Base-by-base conservation (phyloP, 352 stramenopile species). In the Globisporangium okanoganense region DNA sequence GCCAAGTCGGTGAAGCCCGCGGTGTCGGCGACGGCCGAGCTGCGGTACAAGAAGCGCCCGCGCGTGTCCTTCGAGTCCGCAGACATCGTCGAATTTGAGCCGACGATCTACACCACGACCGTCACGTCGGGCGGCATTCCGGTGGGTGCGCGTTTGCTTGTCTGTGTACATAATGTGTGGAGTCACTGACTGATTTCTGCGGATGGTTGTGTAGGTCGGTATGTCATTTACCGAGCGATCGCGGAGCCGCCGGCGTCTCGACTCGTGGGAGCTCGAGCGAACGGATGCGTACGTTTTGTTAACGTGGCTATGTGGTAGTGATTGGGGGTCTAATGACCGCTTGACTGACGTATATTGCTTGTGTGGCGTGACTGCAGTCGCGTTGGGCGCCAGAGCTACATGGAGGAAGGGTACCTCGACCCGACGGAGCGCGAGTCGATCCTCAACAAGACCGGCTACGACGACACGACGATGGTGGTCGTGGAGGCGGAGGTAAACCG, bases 1-100 rank as follows among this genome's bases (percentile, higher is more conserved):
- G 25, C 25, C 22, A 24, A 27, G 12, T 41, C 53, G 24, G 52
- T 6, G 38, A 67, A 57, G 54, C 64, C 27, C 48, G 51, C 38
- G 27, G 45, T 9, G 48, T 22, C 44, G 24, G 36, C 12, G 14
- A 24, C 43, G 4, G 35, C 51, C 9, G 70, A 83, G 54, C 69
- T 53, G 56, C 78, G 78, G 12, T 55, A 62, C 50, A 87, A 90
- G 58, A 91, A 91, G 58, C 74, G 79, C 20, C 71, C 76, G 22
- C 79, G 80, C 53, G 84, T 94, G 45, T 79, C 61, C 4, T 94
- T 94, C 61, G 84, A 94, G 67, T 74, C 76, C 12, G 84, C 84
- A 1, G 84, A 94, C n/a, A 92, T 94, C 40, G 81, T 92, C 48
- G 84, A 94, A 71, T 94, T 94, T 40, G 84, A 94, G 65, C 84